Percentiles rank a stretch among this genome's conserved stretches.
Evolutionary conservation across 192 early-diverging fungal species (phyloP).

Genomic region (Entomortierella beljakovae): DNA sequence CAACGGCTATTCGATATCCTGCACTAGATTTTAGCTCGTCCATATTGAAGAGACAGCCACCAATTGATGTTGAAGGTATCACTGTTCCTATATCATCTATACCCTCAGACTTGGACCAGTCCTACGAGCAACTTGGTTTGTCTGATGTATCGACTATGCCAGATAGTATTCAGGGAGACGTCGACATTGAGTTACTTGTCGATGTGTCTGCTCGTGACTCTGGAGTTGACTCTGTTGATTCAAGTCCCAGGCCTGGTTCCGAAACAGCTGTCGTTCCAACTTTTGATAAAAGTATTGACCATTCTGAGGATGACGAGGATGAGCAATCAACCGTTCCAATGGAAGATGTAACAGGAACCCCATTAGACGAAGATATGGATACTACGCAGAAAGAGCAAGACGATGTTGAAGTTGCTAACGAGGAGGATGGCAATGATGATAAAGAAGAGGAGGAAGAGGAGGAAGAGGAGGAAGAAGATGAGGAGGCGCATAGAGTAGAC

Average conservation of each 20-base stretch:
- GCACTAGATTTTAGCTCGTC: slow-evolving; percentile 25
- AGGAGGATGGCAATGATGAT: neutral
- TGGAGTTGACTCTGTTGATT: neutral
- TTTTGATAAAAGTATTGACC: neutral
- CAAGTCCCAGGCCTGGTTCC: neutral
- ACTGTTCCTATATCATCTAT: neutral
- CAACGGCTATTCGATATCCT: neutral
- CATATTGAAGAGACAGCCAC: slow-evolving; percentile 10
- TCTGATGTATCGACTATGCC: too few species aligned
- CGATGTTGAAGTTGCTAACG: neutral
- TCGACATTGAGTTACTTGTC: neutral
- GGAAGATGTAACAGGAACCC: neutral
- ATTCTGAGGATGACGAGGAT: neutral
- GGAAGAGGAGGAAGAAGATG: slow-evolving; percentile 24
- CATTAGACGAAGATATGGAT: too few species aligned
- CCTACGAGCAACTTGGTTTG: too few species aligned
- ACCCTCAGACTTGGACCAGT: neutral
- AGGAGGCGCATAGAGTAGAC: slow-evolving; percentile 28
- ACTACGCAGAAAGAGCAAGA: neutral
- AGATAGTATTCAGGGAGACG: neutral
- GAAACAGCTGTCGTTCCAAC: neutral
- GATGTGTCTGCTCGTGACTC: neutral
- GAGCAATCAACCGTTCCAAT: neutral
- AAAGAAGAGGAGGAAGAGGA: slow-evolving; percentile 5
- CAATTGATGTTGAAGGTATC: neutral